These are phyloP conservation scores for Centrapalus pauciflorus DNA, from an alignment of 129 eudicot genomes.

Conservation along the genomic window DNA sequence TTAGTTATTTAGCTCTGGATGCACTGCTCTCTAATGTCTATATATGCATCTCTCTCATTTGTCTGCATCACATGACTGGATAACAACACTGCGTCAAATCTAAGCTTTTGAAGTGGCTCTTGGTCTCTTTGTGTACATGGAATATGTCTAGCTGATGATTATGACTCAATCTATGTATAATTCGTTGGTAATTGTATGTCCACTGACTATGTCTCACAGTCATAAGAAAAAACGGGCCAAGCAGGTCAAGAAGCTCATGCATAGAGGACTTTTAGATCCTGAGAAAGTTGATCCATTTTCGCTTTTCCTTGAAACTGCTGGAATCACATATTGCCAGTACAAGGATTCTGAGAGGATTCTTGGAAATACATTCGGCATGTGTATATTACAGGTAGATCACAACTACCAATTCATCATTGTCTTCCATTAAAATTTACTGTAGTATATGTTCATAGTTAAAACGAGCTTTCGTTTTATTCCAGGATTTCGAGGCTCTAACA, in stretches of 20 bases:
- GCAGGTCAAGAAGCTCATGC: conserved; percentile 66
- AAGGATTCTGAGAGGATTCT: conserved; percentile 86
- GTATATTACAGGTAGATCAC: conserved; percentile 71
- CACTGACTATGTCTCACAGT: conserved; percentile 31
- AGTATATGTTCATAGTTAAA: background rate
- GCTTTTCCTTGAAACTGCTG: conserved; percentile 67
- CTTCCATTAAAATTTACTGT: background rate
- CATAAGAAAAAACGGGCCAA: conserved; percentile 75
- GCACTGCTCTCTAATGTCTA: background rate
- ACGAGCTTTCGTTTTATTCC: background rate
- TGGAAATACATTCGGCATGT: conserved; percentile 97
- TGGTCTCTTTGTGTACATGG: background rate
- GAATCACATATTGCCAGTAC: conserved; percentile 75
- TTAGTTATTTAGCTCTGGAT: no score
- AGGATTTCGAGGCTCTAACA: conserved; percentile 97
- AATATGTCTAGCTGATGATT: background rate
- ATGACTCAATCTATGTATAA: background rate
- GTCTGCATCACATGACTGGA: background rate
- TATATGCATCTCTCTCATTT: background rate
- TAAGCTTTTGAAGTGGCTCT: background rate
- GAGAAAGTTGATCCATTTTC: conserved; percentile 80
- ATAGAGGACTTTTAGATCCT: conserved; percentile 61
- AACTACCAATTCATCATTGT: background rate
- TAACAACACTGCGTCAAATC: background rate
- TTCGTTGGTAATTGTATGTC: conserved; percentile 15